Conservation (phyloP, 306 rosid genomes). For the Senna tora region DNA sequence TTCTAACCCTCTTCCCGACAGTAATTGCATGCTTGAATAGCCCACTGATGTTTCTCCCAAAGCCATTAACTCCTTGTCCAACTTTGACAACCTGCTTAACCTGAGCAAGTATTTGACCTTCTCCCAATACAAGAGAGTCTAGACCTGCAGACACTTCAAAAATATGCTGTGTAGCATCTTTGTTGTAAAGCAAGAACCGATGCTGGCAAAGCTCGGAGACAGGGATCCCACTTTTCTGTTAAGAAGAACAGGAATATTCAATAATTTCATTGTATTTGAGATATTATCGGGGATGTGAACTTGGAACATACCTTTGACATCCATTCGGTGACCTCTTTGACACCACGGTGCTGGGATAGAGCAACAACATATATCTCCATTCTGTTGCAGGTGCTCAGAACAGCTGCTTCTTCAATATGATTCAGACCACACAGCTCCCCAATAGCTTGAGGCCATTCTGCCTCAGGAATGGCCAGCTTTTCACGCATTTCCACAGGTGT, state of each 20-base stretch:
- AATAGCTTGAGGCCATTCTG: constrained; percentile 99
- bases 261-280: constrained; percentile 13
- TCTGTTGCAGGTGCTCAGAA: constrained; percentile 96
- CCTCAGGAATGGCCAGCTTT: constrained; percentile 96
- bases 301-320: constrained; percentile 77
- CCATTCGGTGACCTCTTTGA: constrained; percentile 98
- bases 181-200: constrained; percentile 81
- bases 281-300: constrained; percentile 5
- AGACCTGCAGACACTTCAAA: constrained; percentile 98
- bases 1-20: constrained; percentile 96
- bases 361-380: constrained; percentile 99
- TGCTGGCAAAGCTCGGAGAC: constrained; percentile 84
- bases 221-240: constrained; percentile 93
- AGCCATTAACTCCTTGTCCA: constrained; percentile 94
- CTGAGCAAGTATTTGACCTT: constrained; percentile 99
- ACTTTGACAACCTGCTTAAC: constrained; percentile 98
- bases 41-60: constrained; percentile 95
- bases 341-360: constrained; percentile 96
- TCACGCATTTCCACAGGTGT: constrained; percentile 98
- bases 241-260: constrained; percentile 27
- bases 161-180: constrained; percentile 88
- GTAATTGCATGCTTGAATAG: constrained; percentile 97
- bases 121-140: constrained; percentile 98
- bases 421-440: constrained; percentile 88
- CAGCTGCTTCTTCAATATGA: constrained; percentile 99